Base-by-base conservation (phyloP, 495 filamentous ascomycete genomes). In the Gamarada debralockiae region DNA sequence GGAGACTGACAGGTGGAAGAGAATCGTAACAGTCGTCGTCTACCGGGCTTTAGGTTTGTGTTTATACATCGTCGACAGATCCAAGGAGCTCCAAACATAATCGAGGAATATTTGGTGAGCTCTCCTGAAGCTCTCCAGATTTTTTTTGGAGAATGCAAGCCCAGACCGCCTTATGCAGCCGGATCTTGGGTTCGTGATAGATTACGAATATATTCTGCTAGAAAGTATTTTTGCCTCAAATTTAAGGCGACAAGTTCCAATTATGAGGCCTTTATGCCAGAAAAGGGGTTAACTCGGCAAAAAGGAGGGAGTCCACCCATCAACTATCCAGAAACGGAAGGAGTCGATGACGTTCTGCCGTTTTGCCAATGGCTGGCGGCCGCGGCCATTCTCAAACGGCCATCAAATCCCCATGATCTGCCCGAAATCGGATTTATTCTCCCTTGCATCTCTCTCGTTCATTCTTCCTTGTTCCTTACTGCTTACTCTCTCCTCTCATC, bases 11-110 rank as follows among this genome's bases (percentile, higher is more conserved):
- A 37, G 8, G 73, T 73, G 55, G 73, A 77, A 62, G 70, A 65
- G 55, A 67, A 70, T 24, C 77, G 70, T 39, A 72, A 13, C 41
- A 71, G 64, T 45, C 62, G 63, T 36, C 55, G 55, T 38, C 57
- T 58, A 38, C 58, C 57, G 29, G 64, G 62, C 58, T 66, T 72
- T 43, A 65, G 54, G 49, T 71, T 58, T 62, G 69, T 67, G 46
- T 65, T 68, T 55, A 67, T 64, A 62, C 76, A 79, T 63, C 69
- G 67, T 53, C 75, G 75, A 65, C 74, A 80, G 53, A 77, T 65
- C 76, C 76, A 79, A 71, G 73, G 75, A 63, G 72, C 65, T 55
- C 70, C 67, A 63, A 73, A 73, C 76, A 80, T 80, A 55, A 37
- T 63, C 49, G 39, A 43, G n/a, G 4, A 15, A 39, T 39, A 39